Evolutionary conservation across 148 eudicot genomes (phyloP).

Genomic region (Limonium bicolor): DNA sequence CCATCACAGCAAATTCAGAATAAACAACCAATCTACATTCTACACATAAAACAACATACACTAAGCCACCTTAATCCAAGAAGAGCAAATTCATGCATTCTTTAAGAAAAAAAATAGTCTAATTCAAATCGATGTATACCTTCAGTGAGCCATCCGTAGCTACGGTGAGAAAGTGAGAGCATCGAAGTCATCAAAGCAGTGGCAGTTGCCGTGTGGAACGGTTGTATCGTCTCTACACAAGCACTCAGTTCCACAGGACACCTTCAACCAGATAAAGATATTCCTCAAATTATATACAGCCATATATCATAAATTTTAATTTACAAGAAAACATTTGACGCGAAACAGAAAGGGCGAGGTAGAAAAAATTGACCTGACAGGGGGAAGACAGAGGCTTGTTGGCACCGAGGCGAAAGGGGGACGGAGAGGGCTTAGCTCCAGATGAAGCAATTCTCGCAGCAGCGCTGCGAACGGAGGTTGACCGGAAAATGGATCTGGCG

Average conservation of each 20-base stretch:
- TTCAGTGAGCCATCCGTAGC: constrained; percentile 62
- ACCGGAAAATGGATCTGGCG: constrained; percentile 47
- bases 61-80: too few relatives aligned
- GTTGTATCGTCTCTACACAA: constrained; percentile 60
- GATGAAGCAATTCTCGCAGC: constrained; percentile 30
- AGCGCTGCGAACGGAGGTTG: constrained; percentile 19
- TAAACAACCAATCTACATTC: too few relatives aligned
- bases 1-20: too few relatives aligned
- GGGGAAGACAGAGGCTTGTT: constrained; percentile 31
- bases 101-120: too few relatives aligned
- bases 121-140: constrained; percentile 22
- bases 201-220: constrained; percentile 73
- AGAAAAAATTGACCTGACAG: constrained; percentile 38
- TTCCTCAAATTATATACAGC: too few relatives aligned
- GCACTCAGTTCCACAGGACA: constrained; percentile 66
- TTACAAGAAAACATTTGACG: not conserved
- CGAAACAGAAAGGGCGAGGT: not conserved
- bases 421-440: constrained; percentile 31
- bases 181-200: constrained; percentile 89
- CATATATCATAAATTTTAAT: too few relatives aligned
- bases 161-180: constrained; percentile 51
- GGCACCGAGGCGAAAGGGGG: constrained; percentile 32
- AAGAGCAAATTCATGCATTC: too few relatives aligned
- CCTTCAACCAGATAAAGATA: constrained; percentile 22
- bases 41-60: too few relatives aligned